Evolutionary conservation across 2,329 filamentous ascomycete species (phyloP).

Genomic region (Penicillium corylophilum): DNA sequence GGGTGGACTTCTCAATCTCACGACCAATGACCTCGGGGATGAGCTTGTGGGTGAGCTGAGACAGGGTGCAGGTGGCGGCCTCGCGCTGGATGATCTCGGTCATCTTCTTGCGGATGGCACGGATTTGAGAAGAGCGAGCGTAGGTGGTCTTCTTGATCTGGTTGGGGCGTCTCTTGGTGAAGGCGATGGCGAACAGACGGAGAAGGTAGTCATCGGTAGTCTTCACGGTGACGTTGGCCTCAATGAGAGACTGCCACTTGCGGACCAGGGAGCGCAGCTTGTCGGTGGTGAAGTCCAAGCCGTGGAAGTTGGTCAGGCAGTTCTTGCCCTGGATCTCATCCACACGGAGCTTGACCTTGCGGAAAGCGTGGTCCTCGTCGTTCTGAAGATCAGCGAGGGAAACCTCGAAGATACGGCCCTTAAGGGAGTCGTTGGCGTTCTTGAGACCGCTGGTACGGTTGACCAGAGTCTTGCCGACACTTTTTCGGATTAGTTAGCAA

Average conservation of each 20-base stretch:
- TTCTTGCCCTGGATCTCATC: slow-evolving; percentile 99
- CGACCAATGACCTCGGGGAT: slow-evolving; percentile 99
- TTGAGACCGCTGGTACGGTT: slow-evolving; percentile 99
- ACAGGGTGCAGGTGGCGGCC: slow-evolving; percentile 88
- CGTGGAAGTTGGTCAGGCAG: slow-evolving; percentile 99
- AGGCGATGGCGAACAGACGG: slow-evolving; percentile 97
- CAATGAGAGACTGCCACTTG: slow-evolving; percentile 99
- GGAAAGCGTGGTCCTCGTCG: slow-evolving; percentile 99
- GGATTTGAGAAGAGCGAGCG: slow-evolving; percentile 93
- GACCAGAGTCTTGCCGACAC: slow-evolving; percentile 99
- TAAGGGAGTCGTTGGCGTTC: slow-evolving; percentile 99
- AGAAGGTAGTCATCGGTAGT: slow-evolving; percentile 99
- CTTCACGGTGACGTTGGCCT: slow-evolving; percentile 99
- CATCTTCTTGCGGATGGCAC: slow-evolving; percentile 99
- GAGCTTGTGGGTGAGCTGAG: slow-evolving; percentile 96
- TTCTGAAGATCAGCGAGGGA: slow-evolving; percentile 99
- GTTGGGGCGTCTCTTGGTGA: slow-evolving; percentile 98
- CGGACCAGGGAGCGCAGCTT: slow-evolving; percentile 98
- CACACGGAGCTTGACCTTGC: slow-evolving; percentile 98
- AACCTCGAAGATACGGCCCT: slow-evolving; percentile 98
- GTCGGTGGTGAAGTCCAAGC: slow-evolving; percentile 99
- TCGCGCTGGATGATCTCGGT: slow-evolving; percentile 97
- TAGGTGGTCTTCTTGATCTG: slow-evolving; percentile 99
- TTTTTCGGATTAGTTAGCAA: slow-evolving; percentile 44
- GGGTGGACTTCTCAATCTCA: slow-evolving; percentile 99